phyloP scores from a whole-genome alignment of 345 rosid species.

The Draba incana region DNA sequence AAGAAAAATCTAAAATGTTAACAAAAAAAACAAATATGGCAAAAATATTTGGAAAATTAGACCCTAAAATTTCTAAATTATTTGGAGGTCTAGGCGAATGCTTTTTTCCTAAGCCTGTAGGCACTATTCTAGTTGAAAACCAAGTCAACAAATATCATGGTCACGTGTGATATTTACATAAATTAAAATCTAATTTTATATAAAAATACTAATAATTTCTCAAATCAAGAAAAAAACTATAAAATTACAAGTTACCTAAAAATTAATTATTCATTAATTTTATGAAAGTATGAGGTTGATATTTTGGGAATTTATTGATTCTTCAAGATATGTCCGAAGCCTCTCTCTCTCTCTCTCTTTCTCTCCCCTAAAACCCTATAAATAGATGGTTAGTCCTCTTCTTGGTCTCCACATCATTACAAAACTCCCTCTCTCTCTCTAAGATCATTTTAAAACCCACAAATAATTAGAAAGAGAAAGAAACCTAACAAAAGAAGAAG shows the following conservation, averaged over 20 bases:
- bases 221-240: not conserved
- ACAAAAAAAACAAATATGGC: too few relatives aligned
- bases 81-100: too few relatives aligned
- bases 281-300: too few relatives aligned
- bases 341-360: slow-evolving; percentile 7
- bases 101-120: too few relatives aligned
- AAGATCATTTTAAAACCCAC: slow-evolving; percentile 13
- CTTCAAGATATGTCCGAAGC: slow-evolving; percentile 20
- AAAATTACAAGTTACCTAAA: not conserved
- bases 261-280: not conserved
- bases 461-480: slow-evolving; percentile 16
- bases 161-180: not conserved
- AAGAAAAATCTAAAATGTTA: too few relatives aligned
- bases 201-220: not conserved
- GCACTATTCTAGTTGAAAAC: too few relatives aligned
- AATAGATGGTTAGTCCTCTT: slow-evolving; percentile 29
- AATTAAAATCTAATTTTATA: not conserved
- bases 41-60: too few relatives aligned
- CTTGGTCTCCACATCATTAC: slow-evolving; percentile 33
- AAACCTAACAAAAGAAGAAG: not conserved
- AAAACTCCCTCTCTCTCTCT: slow-evolving; percentile 18
- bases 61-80: too few relatives aligned
- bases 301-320: not conserved
- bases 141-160: not conserved
- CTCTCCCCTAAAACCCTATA: slow-evolving; percentile 28